Evolutionary conservation across 75 land plant genomes (phyloP).

Genomic region (Selaginella moellendorffii): DNA sequence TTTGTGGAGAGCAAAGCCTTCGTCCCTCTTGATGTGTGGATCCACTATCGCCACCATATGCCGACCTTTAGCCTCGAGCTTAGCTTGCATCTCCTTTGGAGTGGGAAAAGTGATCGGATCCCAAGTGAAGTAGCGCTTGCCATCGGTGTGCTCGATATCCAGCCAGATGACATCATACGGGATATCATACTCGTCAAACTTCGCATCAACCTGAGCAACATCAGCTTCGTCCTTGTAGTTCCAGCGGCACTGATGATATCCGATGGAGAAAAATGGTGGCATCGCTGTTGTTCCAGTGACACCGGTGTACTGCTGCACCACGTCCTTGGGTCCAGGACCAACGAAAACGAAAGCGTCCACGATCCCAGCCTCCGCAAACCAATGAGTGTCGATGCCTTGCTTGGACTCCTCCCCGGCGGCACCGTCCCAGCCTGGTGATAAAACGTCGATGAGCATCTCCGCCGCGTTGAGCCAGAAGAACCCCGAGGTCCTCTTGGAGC

Average conservation of each 20-base stretch:
- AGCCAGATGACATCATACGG: constrained; percentile 98
- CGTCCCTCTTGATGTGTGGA: constrained; percentile 94
- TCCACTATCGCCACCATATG: constrained; percentile 96
- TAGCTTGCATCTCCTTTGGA: constrained; percentile 89
- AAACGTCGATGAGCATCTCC: constrained; percentile 94
- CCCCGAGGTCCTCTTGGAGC: constrained; percentile 36
- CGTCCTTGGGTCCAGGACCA: constrained; percentile 90
- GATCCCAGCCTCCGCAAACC: constrained; percentile 90
- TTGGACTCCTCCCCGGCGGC: not conserved
- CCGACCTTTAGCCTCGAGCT: constrained; percentile 79
- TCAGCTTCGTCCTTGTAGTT: constrained; percentile 96
- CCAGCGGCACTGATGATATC: constrained; percentile 97
- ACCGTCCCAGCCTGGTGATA: constrained; percentile 57
- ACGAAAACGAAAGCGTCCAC: constrained; percentile 84
- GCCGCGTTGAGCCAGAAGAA: constrained; percentile 96
- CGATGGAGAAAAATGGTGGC: constrained; percentile 85
- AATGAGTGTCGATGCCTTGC: constrained; percentile 48
- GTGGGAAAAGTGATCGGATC: constrained; percentile 65
- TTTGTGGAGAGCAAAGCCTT: constrained; percentile 55
- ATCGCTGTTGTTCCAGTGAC: constrained; percentile 63
- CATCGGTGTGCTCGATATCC: constrained; percentile 98
- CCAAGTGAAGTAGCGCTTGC: constrained; percentile 93
- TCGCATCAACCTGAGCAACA: constrained; percentile 68
- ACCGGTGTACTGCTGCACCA: constrained; percentile 54
- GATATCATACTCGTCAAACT: constrained; percentile 85